phyloP scores from a whole-genome alignment of 2,329 filamentous ascomycete genomes.

The Didymella sp. region DNA sequence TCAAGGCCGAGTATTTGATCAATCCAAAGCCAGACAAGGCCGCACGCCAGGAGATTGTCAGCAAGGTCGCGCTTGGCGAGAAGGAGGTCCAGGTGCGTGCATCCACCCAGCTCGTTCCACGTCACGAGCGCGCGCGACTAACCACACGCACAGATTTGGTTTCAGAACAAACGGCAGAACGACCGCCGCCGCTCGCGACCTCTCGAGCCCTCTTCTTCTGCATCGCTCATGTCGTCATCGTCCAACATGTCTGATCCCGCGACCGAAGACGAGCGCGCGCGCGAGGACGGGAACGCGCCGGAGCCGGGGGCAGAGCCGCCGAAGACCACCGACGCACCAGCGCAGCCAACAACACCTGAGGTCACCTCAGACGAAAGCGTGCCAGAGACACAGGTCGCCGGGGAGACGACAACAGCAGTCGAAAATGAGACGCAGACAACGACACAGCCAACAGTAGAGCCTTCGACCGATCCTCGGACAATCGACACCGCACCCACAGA shows the following conservation, averaged over 20 bases:
- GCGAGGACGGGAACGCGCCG: conserved; percentile 30
- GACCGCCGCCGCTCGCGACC: conserved; percentile 88
- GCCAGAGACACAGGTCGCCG: conserved; percentile 21
- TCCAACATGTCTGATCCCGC: conserved; percentile 47
- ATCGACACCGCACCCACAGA: conserved; percentile 37
- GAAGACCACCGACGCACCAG: conserved; percentile 29
- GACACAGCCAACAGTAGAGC: conserved; percentile 27
- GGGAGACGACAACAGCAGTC: conserved; percentile 18
- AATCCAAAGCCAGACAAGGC: conserved; percentile 93
- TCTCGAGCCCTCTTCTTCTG: conserved; percentile 54
- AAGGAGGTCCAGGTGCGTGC: conserved; percentile 90
- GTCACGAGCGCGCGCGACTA: conserved; percentile 38
- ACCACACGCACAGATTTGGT: conserved; percentile 78
- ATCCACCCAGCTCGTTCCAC: conserved; percentile 25
- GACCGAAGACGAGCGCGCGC: conserved; percentile 41
- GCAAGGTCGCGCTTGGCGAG: conserved; percentile 85
- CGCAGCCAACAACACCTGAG: conserved; percentile 31
- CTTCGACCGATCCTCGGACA: conserved; percentile 34
- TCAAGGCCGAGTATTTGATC: conserved; percentile 82
- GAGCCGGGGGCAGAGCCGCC: conserved; percentile 26
- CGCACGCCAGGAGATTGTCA: conserved; percentile 82
- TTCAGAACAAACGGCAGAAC: conserved; percentile 83
- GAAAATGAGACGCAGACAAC: conserved; percentile 28
- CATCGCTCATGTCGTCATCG: conserved; percentile 47
- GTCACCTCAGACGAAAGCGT: conserved; percentile 29